Base-by-base conservation (phyloP, 352 stramenopile species). In the Blastocystis sp. region DNA sequence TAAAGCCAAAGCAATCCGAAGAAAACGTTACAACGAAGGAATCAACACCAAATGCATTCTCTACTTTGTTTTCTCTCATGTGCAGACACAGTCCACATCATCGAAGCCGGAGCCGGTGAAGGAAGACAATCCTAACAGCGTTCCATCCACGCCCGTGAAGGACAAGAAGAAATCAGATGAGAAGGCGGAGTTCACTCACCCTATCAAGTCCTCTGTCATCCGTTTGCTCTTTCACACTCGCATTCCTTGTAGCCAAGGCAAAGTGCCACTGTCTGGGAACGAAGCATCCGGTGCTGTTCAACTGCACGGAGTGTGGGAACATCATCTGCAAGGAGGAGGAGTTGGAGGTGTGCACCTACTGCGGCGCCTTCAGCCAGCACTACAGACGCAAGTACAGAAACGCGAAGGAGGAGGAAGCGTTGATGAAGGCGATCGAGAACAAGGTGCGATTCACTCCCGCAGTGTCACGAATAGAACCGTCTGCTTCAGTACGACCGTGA, bases 291-390 rank as follows among this genome's bases (percentile, higher is more conserved):
- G 71, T 81, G 17, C 54, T 81, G 24, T 81, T 81, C 71, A 81
- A 81, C 45, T 81, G 71, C 34, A 52, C 60, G 48, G 40, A 81
- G 40, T 81, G 71, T 65, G 71, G 71, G 9, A 81, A 81, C 40
- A 81, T 81, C 71, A 81, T 81, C 28, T 81, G 71, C 60, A 65
- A 21, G 7, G 71, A 81, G 43, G 71, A 81, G 52, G 24, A 81
- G 24, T 60, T 81, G 24, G 71, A 81, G 40, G 71, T 81, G 24
- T 81, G 71, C 54, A 81, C 71, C 17, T 81, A 68, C 57, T 81
- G 71, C 42, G 71, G 71, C 28, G 71, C 71, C 3, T 81, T 81
- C 43, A 81, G 71, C 54, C 42, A 59, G 17, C 71, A 59, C 28
- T 81, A 65, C 38, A 34, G 28, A 34, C 71, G 71, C 9, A 38